Base-by-base conservation (phyloP, 2,329 filamentous ascomycete genomes). In the Aphanocladium album region DNA sequence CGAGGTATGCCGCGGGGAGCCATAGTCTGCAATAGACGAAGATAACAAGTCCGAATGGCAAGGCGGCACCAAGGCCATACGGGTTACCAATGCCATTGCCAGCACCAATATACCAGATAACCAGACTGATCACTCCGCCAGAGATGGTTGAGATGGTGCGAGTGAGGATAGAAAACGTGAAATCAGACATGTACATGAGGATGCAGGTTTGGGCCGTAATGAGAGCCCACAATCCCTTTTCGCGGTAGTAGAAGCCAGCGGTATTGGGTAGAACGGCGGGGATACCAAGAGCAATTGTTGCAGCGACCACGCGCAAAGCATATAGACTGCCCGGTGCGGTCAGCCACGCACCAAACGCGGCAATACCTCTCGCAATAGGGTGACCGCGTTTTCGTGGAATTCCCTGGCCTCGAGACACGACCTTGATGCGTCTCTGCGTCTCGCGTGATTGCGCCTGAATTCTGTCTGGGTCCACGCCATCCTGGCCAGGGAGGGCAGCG, bases 61-160 rank as follows among this genome's bases (percentile, higher is more conserved):
- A 76, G 4, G 76, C 75, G 1, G 79, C 80, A 2, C 72, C 78
- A 52, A 83, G 67, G 0, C 80, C 80, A 23, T 81, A 83, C 0
- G 80, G 73, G 61, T 82, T 83, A 0, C 80, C 80, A 0, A 66
- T 60, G 0, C 80, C 80, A 27, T 67, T 66, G 0, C 79, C 80
- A 1, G 80, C 78, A 0, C 79, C 80, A 19, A 80, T 77, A 45
- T 83, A 83, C 80, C 80, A 83, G 1, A 74, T 74, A 0, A 77
- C 67, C 65, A 82, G 69, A 0, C 77, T 80, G 8, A 81, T 54
- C 0, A 78, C 65, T 16, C 80, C 80, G 0, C 80, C 80, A 11
- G 79, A 61, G 0, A 83, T 62, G 0, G 80, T 81, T 6, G 77
- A 80, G 1, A 74, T 56, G 0, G 68, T 65, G 23, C 80, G 72